These are phyloP conservation scores for Lactarius sp. DNA, from an alignment of 768 basidiomycete genomes.

Conservation along the genomic window DNA sequence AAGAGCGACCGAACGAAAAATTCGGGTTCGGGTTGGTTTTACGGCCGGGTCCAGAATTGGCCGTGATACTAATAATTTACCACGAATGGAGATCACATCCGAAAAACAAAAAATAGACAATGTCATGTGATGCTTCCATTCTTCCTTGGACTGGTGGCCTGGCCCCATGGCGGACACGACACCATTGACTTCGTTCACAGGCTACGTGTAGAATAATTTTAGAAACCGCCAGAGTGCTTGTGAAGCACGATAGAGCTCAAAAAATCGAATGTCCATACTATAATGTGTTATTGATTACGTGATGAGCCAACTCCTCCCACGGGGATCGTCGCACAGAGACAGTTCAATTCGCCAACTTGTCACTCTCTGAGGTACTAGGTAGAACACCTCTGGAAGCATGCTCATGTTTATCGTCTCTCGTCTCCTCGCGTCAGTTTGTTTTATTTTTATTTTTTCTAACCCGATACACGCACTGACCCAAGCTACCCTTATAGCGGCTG, in stretches of 20 bases:
- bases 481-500: conserved; percentile 46
- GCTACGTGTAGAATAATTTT: not conserved
- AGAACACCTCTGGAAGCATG: conserved; percentile 32
- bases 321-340: not conserved
- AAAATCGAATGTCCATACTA: too few species aligned
- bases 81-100: not conserved
- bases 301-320: not conserved
- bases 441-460: not conserved
- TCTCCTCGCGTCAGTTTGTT: conserved; percentile 39
- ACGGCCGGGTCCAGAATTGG: too few species aligned
- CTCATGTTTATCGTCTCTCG: conserved; percentile 47
- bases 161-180: not conserved
- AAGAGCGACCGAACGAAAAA: too few species aligned
- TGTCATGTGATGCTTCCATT: too few species aligned
- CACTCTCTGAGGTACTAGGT: not conserved
- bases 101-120: not conserved
- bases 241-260: too few species aligned
- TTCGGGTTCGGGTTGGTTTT: too few species aligned
- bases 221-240: too few species aligned
- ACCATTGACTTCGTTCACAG: not conserved
- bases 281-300: conserved; percentile 1
- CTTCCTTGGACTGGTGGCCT: not conserved
- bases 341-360: not conserved
- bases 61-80: too few species aligned
- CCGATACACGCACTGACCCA: not conserved